Evolutionary conservation across 805 yeast genomes (phyloP), one percentile per base, ranked within the genome.

Genomic region (Teunomyces cretensis): DNA sequence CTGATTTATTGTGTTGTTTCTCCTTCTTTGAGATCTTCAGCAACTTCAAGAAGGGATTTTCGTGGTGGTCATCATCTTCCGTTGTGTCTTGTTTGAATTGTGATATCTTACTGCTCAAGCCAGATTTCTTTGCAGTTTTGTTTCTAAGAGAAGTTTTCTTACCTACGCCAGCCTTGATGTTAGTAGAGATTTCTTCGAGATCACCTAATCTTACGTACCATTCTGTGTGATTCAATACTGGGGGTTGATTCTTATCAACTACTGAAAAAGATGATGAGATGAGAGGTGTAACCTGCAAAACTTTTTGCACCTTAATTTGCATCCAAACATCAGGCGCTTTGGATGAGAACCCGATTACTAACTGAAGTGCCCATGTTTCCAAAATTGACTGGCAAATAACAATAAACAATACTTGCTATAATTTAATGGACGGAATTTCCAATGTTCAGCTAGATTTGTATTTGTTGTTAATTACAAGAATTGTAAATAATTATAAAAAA

Each of bases 1-100:
- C 69, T 27, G 72, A 56, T 51, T 70, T 76, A 27, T 57, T 63
- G 35, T 51, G 55, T 38, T 70, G 76, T 50, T 80, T 83, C 16
- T 78, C 83, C 57, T 70, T 78, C 59, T 81, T 81, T 1, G 80
- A 67, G 26, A 70, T 70, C 49, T 79, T 79, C 53, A 67, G 71
- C 43, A 75, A 74, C 52, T 80, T 81, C 35, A 83, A 64, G 55
- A 77, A 74, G 1, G 86, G 79, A 48, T 70, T 71, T 44, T 67
- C 73, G 46, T 55, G 61, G 38, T 43, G 37, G 3, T 49, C 47
- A 9, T 43, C 48, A 16, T 48, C 46, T 2, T 47, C 39, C n/a
- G 43, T 16, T 11, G 43, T 42, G 41, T 61, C 53, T 39, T 54
- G 50, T 38, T 55, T 54, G 46, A 64, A 59, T 45, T 57, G 65